A percentile compares a stretch with the other conserved stretches of the same genome.
These are phyloP conservation scores for Aechmea fasciata DNA, from an alignment of 176 grass and related monocot genomes.

Conservation along the genomic window DNA sequence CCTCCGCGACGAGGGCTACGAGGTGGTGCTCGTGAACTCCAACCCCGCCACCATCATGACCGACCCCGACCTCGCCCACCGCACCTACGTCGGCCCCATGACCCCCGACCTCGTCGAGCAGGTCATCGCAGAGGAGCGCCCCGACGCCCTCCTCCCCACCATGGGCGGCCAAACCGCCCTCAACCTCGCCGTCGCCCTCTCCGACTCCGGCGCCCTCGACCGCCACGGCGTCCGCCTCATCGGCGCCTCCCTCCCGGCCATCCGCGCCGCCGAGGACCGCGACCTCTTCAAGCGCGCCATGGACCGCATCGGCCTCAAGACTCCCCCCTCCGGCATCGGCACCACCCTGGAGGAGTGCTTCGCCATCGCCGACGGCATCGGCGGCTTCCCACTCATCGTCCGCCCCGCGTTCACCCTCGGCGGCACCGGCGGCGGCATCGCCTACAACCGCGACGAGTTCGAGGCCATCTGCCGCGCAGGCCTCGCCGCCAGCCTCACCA, in stretches of 20 bases:
- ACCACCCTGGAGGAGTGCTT: conserved; percentile 81
- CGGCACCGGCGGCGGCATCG: conserved; percentile 86
- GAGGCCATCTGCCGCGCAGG: conserved; percentile 79
- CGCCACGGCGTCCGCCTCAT: conserved; percentile 62
- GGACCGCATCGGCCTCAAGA: conserved; percentile 83
- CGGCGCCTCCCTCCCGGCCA: conserved; percentile 75
- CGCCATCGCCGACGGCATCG: conserved; percentile 53
- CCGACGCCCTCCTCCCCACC: conserved; percentile 80
- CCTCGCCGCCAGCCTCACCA: conserved; percentile 52
- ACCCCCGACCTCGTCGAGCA: conserved; percentile 70
- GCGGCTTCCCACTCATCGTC: conserved; percentile 78
- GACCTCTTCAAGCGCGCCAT: conserved; percentile 93
- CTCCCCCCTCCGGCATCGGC: conserved; percentile 82
- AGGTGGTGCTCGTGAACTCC: conserved; percentile 90
- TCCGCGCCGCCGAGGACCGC: conserved; percentile 78
- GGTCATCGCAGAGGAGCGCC: conserved; percentile 66
- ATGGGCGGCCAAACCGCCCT: conserved; percentile 98
- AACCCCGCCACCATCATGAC: conserved; percentile 99
- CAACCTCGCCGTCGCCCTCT: conserved; percentile 81
- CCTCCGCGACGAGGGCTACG: conserved; percentile 73
- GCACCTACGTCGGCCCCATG: conserved; percentile 97
- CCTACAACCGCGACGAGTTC: conserved; percentile 82
- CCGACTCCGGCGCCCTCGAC: conserved; percentile 68
- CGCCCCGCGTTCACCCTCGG: conserved; percentile 90
- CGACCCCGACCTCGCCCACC: conserved; percentile 79